Conservation (phyloP, 139 green algal species). For the Gonium pectorale region DNA sequence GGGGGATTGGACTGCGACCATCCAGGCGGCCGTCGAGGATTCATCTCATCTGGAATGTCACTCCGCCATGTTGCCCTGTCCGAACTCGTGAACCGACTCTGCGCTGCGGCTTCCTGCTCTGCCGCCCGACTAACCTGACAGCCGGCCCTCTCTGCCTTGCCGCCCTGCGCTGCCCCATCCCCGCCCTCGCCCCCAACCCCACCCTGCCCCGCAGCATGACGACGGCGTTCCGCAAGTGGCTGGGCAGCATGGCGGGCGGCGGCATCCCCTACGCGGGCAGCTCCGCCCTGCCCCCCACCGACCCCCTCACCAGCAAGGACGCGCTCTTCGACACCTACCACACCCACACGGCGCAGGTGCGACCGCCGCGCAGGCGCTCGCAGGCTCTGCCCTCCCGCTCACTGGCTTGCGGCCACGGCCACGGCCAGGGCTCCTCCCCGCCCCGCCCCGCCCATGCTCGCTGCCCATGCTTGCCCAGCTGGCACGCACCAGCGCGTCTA, state of each 20-base stretch:
- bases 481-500: too few species aligned
- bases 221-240: constrained; percentile 19
- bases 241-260: not conserved
- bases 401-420: too few species aligned
- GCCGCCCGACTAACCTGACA: too few species aligned
- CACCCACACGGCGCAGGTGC: too few species aligned
- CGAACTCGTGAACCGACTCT: not conserved
- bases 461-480: too few species aligned
- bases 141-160: not conserved
- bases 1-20: not conserved
- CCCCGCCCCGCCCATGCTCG: too few species aligned
- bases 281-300: not conserved
- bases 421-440: too few species aligned
- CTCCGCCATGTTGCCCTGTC: not conserved
- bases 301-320: constrained; percentile 10
- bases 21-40: not conserved
- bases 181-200: not conserved
- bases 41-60: not conserved
- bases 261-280: constrained; percentile 16
- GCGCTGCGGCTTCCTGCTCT: too few species aligned
- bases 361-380: too few species aligned
- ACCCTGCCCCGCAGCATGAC: not conserved
- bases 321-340: constrained; percentile 21
- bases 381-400: too few species aligned
- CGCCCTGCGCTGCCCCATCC: not conserved